Conservation (phyloP, 2,329 filamentous ascomycete species). For the Ceratocystis smalleyi region DNA sequence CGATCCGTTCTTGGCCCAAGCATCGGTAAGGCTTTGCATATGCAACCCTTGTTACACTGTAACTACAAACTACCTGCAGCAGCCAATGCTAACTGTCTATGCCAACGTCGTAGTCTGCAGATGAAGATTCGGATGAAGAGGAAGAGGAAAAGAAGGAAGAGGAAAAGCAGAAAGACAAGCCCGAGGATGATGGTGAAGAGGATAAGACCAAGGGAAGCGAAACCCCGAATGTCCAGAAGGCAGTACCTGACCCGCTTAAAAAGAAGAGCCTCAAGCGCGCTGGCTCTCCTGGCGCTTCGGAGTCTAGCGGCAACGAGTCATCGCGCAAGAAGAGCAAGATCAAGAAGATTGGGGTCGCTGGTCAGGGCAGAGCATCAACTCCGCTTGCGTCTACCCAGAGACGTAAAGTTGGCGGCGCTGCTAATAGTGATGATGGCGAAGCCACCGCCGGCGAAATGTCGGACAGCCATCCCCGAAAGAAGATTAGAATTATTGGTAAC, state of each 20-base stretch:
- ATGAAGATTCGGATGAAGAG: constrained; percentile 26
- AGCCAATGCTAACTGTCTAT: too few species aligned
- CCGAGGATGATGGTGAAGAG: constrained; percentile 33
- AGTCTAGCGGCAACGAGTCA: constrained; percentile 84
- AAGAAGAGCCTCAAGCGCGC: constrained; percentile 63
- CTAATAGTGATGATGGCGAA: constrained; percentile 61
- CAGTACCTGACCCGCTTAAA: constrained; percentile 31
- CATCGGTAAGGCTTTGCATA: constrained; percentile 22
- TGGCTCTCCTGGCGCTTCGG: constrained; percentile 73
- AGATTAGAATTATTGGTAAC: constrained; percentile 37
- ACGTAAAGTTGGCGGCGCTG: constrained; percentile 31
- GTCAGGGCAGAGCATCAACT: constrained; percentile 27
- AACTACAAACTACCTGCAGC: too few species aligned
- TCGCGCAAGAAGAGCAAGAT: constrained; percentile 64
- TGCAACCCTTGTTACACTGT: too few species aligned
- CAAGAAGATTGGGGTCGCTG: constrained; percentile 26
- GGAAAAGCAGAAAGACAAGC: constrained; percentile 42
- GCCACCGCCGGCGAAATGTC: constrained; percentile 54
- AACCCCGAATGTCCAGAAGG: constrained; percentile 34
- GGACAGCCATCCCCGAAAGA: constrained; percentile 35
- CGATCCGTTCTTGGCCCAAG: constrained; percentile 25
- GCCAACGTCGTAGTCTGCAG: constrained; percentile 13
- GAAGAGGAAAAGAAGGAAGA: constrained; percentile 38
- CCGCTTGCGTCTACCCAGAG: constrained; percentile 27
- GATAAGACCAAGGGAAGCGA: constrained; percentile 41